These are phyloP conservation scores for Lagerstroemia speciosa DNA, from an alignment of 345 rosid genomes.

Conservation along the genomic window DNA sequence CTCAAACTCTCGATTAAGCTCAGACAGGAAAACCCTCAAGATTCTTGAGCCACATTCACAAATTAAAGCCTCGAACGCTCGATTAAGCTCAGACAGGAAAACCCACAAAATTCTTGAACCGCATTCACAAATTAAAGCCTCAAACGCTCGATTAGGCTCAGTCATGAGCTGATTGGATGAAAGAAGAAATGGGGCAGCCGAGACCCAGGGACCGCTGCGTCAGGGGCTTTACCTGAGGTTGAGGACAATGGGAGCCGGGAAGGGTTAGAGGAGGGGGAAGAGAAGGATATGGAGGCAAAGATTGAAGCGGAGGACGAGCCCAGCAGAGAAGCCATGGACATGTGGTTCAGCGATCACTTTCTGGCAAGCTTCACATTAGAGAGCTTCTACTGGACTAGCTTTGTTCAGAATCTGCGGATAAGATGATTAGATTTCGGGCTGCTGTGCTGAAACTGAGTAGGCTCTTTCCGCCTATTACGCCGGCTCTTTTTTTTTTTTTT, in stretches of 20 bases:
- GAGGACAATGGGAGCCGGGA: slow-evolving; percentile 26
- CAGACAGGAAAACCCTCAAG: too few relatives aligned
- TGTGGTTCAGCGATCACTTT: slow-evolving; percentile 5
- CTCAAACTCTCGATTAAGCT: too few relatives aligned
- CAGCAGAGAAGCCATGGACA: slow-evolving; percentile 58
- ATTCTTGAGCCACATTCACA: neutral
- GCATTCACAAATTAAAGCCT: neutral
- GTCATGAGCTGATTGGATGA: neutral
- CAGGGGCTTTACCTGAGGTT: neutral
- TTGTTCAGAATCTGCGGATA: slow-evolving; percentile 44
- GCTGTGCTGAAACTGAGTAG: too few relatives aligned
- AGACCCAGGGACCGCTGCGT: neutral
- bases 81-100: neutral
- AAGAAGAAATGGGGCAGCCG: slow-evolving; percentile 9
- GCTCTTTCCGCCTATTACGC: too few relatives aligned
- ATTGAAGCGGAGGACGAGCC: slow-evolving; percentile 52
- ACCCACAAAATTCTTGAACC: neutral
- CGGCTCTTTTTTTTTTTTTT: too few relatives aligned
- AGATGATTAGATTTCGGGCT: slow-evolving; percentile 36
- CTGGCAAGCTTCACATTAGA: neutral
- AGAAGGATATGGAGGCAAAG: slow-evolving; percentile 44
- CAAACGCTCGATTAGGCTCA: neutral
- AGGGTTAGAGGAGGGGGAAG: slow-evolving; percentile 36
- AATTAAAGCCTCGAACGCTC: neutral
- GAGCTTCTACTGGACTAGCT: slow-evolving; percentile 12